Percentiles rank a stretch among this genome's conserved stretches.
phyloP scores from a whole-genome alignment of 768 basidiomycete species.

The Trametes sanguinea region DNA sequence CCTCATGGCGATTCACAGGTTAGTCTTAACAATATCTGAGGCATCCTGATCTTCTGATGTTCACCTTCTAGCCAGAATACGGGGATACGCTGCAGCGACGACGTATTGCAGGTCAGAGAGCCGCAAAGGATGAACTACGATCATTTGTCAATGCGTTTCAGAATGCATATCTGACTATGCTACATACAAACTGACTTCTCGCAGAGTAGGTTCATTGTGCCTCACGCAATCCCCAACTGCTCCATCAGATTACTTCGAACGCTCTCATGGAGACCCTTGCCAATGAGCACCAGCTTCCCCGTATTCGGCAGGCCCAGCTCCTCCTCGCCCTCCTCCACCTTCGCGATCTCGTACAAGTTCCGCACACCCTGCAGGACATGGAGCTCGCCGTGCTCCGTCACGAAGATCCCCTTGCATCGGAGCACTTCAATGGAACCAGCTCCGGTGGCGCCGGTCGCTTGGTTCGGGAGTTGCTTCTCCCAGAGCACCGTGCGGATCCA shows the following conservation, averaged over 20 bases:
- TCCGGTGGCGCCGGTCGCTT: neutral
- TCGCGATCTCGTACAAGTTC: slow-evolving; percentile 79
- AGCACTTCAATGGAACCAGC: slow-evolving; percentile 56
- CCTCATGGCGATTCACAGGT: no score
- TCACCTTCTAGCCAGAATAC: no score
- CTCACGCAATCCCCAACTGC: slow-evolving; percentile 11
- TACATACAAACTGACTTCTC: no score
- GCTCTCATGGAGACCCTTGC: slow-evolving; percentile 66
- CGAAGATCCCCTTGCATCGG: slow-evolving; percentile 87
- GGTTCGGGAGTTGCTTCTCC: slow-evolving; percentile 61
- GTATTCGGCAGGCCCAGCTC: slow-evolving; percentile 53
- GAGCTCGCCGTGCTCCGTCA: slow-evolving; percentile 51
- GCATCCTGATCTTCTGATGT: no score
- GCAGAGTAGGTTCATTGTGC: no score
- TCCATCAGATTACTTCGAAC: slow-evolving; percentile 54
- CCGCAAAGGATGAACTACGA: no score
- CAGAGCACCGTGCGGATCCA: slow-evolving; percentile 86
- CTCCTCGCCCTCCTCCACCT: slow-evolving; percentile 39
- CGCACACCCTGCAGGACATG: slow-evolving; percentile 91
- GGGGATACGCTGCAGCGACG: no score
- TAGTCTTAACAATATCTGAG: no score
- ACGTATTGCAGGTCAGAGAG: no score
- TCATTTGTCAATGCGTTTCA: no score
- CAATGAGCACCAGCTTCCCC: slow-evolving; percentile 88
- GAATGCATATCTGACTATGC: no score